phyloP scores from a whole-genome alignment of 2,329 filamentous ascomycete species.

The Penicillium digitatum region DNA sequence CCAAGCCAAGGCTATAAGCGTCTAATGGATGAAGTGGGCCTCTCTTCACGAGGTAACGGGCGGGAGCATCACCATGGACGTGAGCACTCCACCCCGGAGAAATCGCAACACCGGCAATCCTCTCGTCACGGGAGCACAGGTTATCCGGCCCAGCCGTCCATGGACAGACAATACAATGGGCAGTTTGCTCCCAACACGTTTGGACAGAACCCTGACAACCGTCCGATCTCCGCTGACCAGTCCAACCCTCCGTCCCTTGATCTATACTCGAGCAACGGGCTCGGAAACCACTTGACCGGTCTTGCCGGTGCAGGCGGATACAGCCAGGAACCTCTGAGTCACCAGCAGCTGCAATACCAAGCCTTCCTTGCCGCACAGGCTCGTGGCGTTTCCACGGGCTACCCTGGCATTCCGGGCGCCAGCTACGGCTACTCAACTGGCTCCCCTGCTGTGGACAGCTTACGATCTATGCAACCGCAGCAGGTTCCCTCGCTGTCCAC shows the following conservation, averaged over 20 bases:
- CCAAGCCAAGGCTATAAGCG: conserved; percentile 96
- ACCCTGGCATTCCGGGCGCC: conserved; percentile 44
- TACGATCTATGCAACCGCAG: conserved; percentile 41
- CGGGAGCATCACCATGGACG: conserved; percentile 41
- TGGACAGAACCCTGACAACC: conserved; percentile 36
- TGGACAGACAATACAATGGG: conserved; percentile 43
- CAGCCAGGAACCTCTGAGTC: conserved; percentile 41
- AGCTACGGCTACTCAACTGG: conserved; percentile 44
- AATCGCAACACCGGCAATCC: conserved; percentile 42
- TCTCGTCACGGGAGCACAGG: conserved; percentile 41
- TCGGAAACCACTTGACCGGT: conserved; percentile 29
- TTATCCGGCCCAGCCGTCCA: conserved; percentile 34
- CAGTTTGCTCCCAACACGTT: conserved; percentile 39
- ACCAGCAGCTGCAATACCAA: conserved; percentile 57
- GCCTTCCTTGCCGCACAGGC: conserved; percentile 49
- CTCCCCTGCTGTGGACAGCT: conserved; percentile 40
- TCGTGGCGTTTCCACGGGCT: conserved; percentile 43
- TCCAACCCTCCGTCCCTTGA: conserved; percentile 36
- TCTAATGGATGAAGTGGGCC: conserved; percentile 94
- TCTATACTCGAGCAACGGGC: conserved; percentile 35
- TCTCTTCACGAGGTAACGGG: conserved; percentile 55
- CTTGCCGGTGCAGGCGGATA: conserved; percentile 32
- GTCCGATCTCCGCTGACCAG: conserved; percentile 38
- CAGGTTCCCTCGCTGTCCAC: conserved; percentile 35
- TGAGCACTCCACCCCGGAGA: conserved; percentile 40